Evolutionary conservation across 768 basidiomycete genomes (phyloP).

Genomic region (Boletellus sp.): DNA sequence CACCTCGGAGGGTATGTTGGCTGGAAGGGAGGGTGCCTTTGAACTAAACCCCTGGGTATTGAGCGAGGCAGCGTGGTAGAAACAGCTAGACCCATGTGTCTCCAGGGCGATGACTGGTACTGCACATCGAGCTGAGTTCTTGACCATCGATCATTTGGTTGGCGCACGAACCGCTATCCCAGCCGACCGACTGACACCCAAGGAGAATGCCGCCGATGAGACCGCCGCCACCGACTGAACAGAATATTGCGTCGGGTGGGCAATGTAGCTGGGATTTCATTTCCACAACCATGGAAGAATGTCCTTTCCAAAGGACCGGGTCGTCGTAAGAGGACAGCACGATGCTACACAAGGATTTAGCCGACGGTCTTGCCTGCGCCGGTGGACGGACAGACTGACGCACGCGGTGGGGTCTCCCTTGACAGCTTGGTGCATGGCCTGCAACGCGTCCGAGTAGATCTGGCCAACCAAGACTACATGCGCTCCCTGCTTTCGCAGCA

Average conservation of each 20-base stretch:
- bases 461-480: conserved; percentile 55
- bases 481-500: conserved; percentile 53
- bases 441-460: conserved; percentile 55
- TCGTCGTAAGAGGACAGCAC: conserved; percentile 73
- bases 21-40: conserved; percentile 31
- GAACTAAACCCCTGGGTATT: conserved; percentile 40
- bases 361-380: background rate
- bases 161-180: conserved; percentile 59
- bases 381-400: conserved; percentile 24
- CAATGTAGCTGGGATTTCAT: conserved; percentile 49
- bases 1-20: conserved; percentile 20
- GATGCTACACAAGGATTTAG: conserved; percentile 38
- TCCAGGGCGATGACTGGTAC: conserved; percentile 68
- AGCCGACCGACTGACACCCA: conserved; percentile 60
- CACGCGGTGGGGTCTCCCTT: conserved; percentile 49
- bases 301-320: conserved; percentile 68
- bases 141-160: background rate
- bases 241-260: conserved; percentile 70
- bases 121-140: conserved; percentile 16
- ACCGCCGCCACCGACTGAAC: conserved; percentile 75
- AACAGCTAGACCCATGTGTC: conserved; percentile 70
- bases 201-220: conserved; percentile 64
- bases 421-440: conserved; percentile 46
- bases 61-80: conserved; percentile 65
- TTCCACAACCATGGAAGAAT: conserved; percentile 70